These are phyloP conservation scores for Eimeria sp. DNA, from an alignment of 169 alveolate species.

Conservation along the genomic window DNA sequence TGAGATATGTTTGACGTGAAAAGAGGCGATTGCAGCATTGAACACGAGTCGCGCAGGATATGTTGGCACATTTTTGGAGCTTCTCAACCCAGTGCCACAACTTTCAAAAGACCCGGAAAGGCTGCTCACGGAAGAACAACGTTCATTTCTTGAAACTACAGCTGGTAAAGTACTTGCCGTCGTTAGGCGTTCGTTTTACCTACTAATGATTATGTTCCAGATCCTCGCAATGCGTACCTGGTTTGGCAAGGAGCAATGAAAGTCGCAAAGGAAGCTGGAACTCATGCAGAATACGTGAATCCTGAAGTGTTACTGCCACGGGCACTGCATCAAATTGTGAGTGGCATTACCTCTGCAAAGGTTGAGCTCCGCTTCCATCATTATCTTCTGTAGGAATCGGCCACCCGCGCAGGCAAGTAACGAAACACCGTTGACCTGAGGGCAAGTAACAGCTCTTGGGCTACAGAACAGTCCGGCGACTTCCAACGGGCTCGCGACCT, in stretches of 20 bases:
- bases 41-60: constrained; percentile 13
- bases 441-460: neutral
- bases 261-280: constrained; percentile 77
- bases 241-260: constrained; percentile 83
- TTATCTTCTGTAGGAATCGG: constrained; percentile 21
- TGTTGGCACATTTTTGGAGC: constrained; percentile 71
- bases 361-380: neutral
- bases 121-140: constrained; percentile 72
- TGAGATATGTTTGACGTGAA: neutral
- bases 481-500: constrained; percentile 66
- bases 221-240: constrained; percentile 75
- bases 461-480: constrained; percentile 79
- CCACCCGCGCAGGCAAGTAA: constrained; percentile 76
- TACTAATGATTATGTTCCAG: constrained; percentile 1
- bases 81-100: constrained; percentile 72
- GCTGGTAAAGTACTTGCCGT: neutral
- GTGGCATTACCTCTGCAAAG: neutral
- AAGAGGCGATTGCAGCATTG: neutral
- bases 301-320: constrained; percentile 68
- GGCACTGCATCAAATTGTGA: constrained; percentile 76
- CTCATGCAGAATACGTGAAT: constrained; percentile 66
- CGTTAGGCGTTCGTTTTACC: neutral
- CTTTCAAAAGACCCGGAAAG: constrained; percentile 66
- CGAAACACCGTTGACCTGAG: neutral
- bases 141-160: constrained; percentile 52